Evolutionary conservation across 345 rosid genomes (phyloP), one percentile per base, ranked within the genome.

Genomic region (Kernera saxatilis): DNA sequence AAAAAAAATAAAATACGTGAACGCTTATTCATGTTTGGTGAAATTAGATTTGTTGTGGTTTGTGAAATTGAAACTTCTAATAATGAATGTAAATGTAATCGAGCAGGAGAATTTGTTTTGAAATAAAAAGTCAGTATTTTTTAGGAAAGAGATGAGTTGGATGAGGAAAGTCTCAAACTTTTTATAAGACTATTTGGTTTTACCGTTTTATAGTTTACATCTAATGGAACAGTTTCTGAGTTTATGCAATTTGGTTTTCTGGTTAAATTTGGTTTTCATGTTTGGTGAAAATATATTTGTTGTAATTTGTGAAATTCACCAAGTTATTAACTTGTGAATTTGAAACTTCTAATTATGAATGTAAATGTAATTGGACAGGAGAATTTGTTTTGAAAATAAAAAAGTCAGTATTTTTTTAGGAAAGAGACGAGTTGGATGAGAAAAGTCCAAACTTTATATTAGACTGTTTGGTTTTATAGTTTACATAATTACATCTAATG

Each of bases 21-120:
- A 63, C 55, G 69, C n/a, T 44, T 75, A 50, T 53, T 74, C 40
- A 33, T 53, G 65, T 75, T 75, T 69, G 71, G 22, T 69, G 75
- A 63, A 8, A 36, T 52, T 55, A 45, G 79, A 67, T 74, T 19
- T 27, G 29, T 30, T 62, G 37, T 18, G 69, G 26, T 29, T 76
- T 76, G 53, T 76, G 58, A 36, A 70, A 27, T 44, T 55, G 7
- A 56, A 44, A 12, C 45, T 64, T 70, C 71, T 69, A 23, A 48
- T 64, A 64, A 48, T 76, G 25, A 23, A 23, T 37, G 65, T 62
- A 3, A 15, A 26, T 15, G 29, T 62, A 27, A 76, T 63, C 35
- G 2, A 21, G n/a, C 35, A 18, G 14, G 40, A 63, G 10, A 15
- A 39, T 27, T 48, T 60, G 33, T 40, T 69, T 45, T 55, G 21